Percentiles rank a stretch among this genome's conserved stretches.
These are phyloP conservation scores for Nepenthes alata DNA, from an alignment of 179 eudicot genomes.

Conservation along the genomic window DNA sequence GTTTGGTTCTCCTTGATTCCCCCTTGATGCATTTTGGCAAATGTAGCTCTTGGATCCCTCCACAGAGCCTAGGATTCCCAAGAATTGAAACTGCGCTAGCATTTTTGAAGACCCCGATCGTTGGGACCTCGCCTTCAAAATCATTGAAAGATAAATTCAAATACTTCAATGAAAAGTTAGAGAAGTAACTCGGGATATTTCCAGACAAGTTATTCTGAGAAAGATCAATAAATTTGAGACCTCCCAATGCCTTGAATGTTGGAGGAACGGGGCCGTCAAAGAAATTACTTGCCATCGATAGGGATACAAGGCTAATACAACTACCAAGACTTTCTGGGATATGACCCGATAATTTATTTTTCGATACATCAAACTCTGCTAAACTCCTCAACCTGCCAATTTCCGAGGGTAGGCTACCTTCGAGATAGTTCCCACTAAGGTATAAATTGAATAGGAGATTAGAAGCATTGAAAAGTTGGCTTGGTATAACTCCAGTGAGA, in stretches of 20 bases:
- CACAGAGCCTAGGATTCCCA: background rate
- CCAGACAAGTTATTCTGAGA: conserved; percentile 28
- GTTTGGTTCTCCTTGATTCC: background rate
- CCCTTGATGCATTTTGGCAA: conserved; percentile 1
- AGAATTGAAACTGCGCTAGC: conserved; percentile 10
- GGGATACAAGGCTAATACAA: conserved; percentile 6
- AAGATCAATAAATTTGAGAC: conserved; percentile 13
- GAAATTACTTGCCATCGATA: conserved; percentile 10
- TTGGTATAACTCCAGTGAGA: conserved; percentile 9
- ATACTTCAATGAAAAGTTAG: conserved; percentile 3
- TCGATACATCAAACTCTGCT: conserved; percentile 13
- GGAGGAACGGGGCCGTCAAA: conserved; percentile 23
- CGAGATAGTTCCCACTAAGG: conserved; percentile 1
- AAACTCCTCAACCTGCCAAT: conserved; percentile 8
- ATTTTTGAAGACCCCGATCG: conserved; percentile 20
- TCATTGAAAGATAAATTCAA: conserved; percentile 22
- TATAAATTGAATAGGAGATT: background rate
- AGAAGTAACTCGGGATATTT: conserved; percentile 12
- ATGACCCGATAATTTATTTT: conserved; percentile 17
- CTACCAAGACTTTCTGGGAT: conserved; percentile 14
- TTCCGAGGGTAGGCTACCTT: conserved; percentile 19
- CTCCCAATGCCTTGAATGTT: conserved; percentile 1
- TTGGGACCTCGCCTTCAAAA: conserved; percentile 29
- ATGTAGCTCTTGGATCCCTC: background rate
- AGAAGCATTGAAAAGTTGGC: conserved; percentile 9